Evolutionary conservation across 768 basidiomycete species (phyloP), one percentile per base, ranked within the genome.

Genomic region (Lentinula aciculospora): DNA sequence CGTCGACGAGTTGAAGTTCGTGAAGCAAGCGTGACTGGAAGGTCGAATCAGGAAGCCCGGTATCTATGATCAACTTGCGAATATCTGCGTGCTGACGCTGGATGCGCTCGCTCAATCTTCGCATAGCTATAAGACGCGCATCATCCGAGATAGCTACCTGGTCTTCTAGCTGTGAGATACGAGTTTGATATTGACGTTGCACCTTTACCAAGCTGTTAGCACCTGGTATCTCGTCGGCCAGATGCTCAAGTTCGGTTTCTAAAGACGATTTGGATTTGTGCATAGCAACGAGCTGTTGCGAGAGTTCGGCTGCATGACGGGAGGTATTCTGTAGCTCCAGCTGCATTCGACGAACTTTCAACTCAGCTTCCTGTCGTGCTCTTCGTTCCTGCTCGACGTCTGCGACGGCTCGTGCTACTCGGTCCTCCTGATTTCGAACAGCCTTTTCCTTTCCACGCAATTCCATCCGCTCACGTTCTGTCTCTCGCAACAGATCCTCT

Each of bases 401-500:
- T 0, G 77, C 75, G 2, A 82, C 61, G 3, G 84, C 84, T 21
- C 80, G 82, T 25, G 74, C 62, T 0, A 80, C 80, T 65, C 75
- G 78, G 56, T 88, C 84, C 61, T 88, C 88, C 58, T 86, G 84
- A 3, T 78, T 71, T 61, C 78, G 79, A n/a, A 39, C 51, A 10
- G 79, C 80, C 71, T 88, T 92, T 64, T 90, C 90, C 64, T 85
- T 86, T 17, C 78, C 77, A 28, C 87, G 77, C 21, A 89, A 69
- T 60, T 83, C 85, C 3, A 80, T 72, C 36, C 85, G 80, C 65
- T 88, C 90, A 54, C 76, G 76, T 66, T 92, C 89, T 23, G 83
- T 85, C 66, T 89, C 87, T 37, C 89, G 79, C 19, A 76, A 75
- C 37, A 90, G 71, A 68, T 98, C 95, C 67, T 97, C 94, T 3